Conservation (phyloP, 2,329 filamentous ascomycete genomes). For the Paraphaeosphaeria sporulosa region DNA sequence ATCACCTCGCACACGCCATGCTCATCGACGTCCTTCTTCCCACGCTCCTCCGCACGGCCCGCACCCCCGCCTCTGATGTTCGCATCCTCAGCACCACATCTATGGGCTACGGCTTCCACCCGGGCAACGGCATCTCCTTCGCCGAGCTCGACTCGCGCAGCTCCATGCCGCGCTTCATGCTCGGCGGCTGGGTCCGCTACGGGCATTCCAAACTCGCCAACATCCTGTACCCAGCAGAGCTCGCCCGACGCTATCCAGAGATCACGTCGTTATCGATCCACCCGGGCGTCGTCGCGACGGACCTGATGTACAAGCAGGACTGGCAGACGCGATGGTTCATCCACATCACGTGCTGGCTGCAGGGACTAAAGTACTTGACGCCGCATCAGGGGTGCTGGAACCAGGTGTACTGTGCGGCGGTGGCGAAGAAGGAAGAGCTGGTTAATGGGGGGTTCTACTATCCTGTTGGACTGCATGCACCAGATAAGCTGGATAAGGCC, state of each 20-base stretch:
- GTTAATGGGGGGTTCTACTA: slow-evolving; percentile 50
- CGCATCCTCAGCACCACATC: slow-evolving; percentile 52
- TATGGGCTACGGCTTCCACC: slow-evolving; percentile 27
- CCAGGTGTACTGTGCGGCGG: slow-evolving; percentile 45
- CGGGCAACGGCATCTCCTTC: slow-evolving; percentile 42
- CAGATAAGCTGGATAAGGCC: slow-evolving; percentile 10
- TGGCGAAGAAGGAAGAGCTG: slow-evolving; percentile 37
- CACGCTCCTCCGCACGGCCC: slow-evolving; percentile 48
- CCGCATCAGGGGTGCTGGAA: slow-evolving; percentile 40
- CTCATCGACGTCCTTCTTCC: slow-evolving; percentile 53
- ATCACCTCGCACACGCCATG: slow-evolving; percentile 57
- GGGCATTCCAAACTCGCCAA: slow-evolving; percentile 57
- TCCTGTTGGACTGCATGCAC: slow-evolving; percentile 22
- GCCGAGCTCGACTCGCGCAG: slow-evolving; percentile 34
- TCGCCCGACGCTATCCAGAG: slow-evolving; percentile 51
- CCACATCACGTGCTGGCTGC: slow-evolving; percentile 12
- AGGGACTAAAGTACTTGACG: slow-evolving; percentile 7
- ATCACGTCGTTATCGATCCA: slow-evolving; percentile 52
- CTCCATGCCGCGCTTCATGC: slow-evolving; percentile 26
- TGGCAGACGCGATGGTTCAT: slow-evolving; percentile 18
- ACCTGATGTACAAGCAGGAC: slow-evolving; percentile 8
- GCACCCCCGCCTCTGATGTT: slow-evolving; percentile 46
- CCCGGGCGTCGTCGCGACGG: slow-evolving; percentile 51
- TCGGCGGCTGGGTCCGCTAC: slow-evolving; percentile 50
- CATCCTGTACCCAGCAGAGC: slow-evolving; percentile 51